phyloP scores from a whole-genome alignment of 2,329 filamentous ascomycete species.

The Botrytis hyacinthi region DNA sequence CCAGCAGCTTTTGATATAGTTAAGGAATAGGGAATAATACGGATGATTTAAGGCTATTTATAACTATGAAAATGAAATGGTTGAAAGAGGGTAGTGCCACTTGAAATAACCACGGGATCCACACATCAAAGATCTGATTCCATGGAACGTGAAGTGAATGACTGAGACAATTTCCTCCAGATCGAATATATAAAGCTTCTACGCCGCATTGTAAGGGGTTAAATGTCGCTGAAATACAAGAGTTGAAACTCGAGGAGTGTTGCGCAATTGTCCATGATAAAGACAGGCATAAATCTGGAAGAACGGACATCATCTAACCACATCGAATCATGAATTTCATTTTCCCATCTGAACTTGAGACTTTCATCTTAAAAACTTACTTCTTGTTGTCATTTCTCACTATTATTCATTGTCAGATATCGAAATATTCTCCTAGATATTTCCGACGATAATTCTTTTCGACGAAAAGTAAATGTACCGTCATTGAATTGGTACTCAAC shows the following conservation, averaged over 20 bases:
- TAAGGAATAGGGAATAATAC: not conserved
- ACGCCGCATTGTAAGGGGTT: accelerated
- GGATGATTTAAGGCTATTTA: accelerated
- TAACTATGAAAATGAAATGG: not conserved
- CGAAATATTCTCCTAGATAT: not conserved
- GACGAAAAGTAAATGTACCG: not conserved
- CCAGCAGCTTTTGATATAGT: not conserved
- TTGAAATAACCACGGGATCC: accelerated
- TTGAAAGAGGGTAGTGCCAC: not conserved
- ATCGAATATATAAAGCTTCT: not conserved
- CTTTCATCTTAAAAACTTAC: not conserved
- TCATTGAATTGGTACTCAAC: not conserved
- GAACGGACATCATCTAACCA: not conserved
- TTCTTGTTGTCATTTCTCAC: not conserved
- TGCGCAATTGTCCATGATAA: too few relatives aligned
- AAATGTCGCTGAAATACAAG: too few relatives aligned
- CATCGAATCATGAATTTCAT: not conserved
- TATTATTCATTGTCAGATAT: not conserved
- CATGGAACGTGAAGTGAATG: not conserved
- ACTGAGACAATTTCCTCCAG: not conserved
- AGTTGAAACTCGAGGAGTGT: too few relatives aligned
- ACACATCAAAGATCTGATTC: not conserved
- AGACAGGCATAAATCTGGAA: too few relatives aligned
- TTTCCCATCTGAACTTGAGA: not conserved
- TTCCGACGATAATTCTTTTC: not conserved